Evolutionary conservation across 441 rosid genomes (phyloP).

Genomic region (Adansonia grandidieri): DNA sequence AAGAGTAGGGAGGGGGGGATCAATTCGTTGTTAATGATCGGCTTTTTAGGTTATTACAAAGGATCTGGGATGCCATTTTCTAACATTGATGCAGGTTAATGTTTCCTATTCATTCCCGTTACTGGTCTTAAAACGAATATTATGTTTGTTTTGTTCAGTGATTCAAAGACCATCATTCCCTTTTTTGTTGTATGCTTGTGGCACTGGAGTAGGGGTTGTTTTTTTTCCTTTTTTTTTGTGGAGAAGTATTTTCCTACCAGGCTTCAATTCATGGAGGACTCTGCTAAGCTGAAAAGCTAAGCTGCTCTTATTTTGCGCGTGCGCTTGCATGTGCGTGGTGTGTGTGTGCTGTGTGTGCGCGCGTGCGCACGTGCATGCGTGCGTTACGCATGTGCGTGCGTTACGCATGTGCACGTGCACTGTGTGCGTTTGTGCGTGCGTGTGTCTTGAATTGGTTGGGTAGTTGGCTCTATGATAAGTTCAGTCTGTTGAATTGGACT

Average conservation of each 20-base stretch:
- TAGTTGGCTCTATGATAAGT: too few species aligned
- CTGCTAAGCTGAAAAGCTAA: too few species aligned
- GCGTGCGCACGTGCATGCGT: too few species aligned
- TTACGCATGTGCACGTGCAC: too few species aligned
- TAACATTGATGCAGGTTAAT: not conserved
- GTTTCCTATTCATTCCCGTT: not conserved
- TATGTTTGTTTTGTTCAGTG: slow-evolving; percentile 3
- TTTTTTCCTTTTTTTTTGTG: not conserved
- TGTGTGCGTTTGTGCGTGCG: too few species aligned
- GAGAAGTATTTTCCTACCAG: not conserved
- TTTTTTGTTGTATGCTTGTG: not conserved
- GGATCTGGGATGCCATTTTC: not conserved
- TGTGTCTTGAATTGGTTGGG: too few species aligned
- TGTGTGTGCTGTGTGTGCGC: too few species aligned
- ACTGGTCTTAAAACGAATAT: slow-evolving; percentile 8
- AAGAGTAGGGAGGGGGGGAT: slow-evolving; percentile 30
- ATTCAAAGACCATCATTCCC: not conserved
- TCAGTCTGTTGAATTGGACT: too few species aligned
- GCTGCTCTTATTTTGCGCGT: too few species aligned
- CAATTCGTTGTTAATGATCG: not conserved
- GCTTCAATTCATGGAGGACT: not conserved
- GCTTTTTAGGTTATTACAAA: slow-evolving; percentile 1
- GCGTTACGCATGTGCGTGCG: too few species aligned
- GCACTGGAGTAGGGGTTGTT: not conserved
- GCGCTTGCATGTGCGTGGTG: too few species aligned